Base-by-base conservation (phyloP, 2,329 filamentous ascomycete species). In the Dactylellina leptospora region DNA sequence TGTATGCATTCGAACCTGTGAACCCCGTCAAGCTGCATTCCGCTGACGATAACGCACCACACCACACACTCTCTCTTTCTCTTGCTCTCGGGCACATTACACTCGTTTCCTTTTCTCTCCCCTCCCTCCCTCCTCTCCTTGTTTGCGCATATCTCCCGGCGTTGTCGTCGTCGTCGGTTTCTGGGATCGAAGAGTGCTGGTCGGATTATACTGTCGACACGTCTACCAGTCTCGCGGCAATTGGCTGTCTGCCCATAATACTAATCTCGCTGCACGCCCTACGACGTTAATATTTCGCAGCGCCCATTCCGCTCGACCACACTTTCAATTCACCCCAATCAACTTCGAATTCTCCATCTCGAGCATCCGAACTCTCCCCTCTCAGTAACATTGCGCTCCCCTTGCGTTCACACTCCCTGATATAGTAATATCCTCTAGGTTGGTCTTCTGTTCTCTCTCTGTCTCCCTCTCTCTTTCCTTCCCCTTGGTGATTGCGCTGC, bases 11-110 rank as follows among this genome's bases (percentile, higher is more conserved):
- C 48, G 27, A 36, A 36, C 48, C 48, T 53, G 48, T 36, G 23
- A 60, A 59, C 55, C 54, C 55, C 45, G 53, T 51, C 53, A 28
- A 55, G 48, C 53, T 56, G 54, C 54, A 45, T 60, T 68, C 62
- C 55, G 62, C 62, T 68, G 62, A 68, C 55, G 55, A 69, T 69
- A 69, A 54, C 63, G 47, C 54, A 69, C 38, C 42, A 44, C 50
- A 18, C 42, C 36, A 6, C 36, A 40, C 36, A 11, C 36, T 9
- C 22, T 38, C 51, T 60, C 28, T 33, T 11, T 40, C 10, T 40
- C 10, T 40, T 33, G 36, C 36, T 53, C 23, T 30, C 30, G 13
- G n/a, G n/a, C n/a, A n/a, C n/a, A n/a, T n/a, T n/a, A n/a, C n/a
- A n/a, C 40, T 59, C 30, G n/a, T 33, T 6, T 33, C 30, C n/a